Evolutionary conservation across 768 basidiomycete genomes (phyloP).

Genomic region (Lactarius sp.): DNA sequence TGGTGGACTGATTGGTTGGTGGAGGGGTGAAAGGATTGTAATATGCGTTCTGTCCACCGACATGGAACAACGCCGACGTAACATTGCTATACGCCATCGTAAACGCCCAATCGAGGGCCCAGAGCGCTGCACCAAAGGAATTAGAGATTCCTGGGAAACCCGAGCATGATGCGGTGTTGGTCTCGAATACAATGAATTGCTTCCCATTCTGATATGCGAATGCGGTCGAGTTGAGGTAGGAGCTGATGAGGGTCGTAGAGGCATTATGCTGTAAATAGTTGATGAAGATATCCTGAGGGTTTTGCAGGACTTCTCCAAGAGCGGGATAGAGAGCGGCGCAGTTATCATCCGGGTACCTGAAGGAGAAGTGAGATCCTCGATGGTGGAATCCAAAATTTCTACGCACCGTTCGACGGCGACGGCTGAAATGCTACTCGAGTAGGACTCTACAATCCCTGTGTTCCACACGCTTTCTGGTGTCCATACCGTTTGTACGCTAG

Average conservation of each 20-base stretch:
- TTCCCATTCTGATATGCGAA: conserved; percentile 37
- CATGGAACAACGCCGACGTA: conserved; percentile 41
- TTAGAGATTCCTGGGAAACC: conserved; percentile 54
- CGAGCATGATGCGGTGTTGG: conserved; percentile 49
- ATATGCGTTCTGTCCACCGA: conserved; percentile 60
- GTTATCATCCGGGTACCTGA: conserved; percentile 58
- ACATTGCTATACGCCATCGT: conserved; percentile 49
- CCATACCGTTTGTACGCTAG: conserved; percentile 21
- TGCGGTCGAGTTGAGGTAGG: conserved; percentile 47
- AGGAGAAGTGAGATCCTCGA: conserved; percentile 12
- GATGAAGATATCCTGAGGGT: conserved; percentile 48
- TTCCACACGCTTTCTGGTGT: conserved; percentile 21
- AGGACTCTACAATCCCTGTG: conserved; percentile 16
- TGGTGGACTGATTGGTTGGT: conserved; percentile 48
- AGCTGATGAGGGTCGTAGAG: conserved; percentile 43
- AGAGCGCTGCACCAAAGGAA: conserved; percentile 49
- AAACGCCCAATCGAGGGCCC: conserved; percentile 50
- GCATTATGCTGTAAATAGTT: conserved; percentile 57
- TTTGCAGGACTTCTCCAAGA: conserved; percentile 31
- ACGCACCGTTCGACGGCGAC: conserved; percentile 25
- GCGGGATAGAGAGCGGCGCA: conserved; percentile 48
- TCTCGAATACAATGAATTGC: conserved; percentile 54
- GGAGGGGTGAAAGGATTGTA: conserved; percentile 54
- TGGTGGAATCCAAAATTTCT: neutral
- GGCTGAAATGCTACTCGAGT: conserved; percentile 2